A percentile compares a stretch with the other conserved stretches of the same genome.
These are phyloP conservation scores for Trichoderma guizhouense DNA, from an alignment of 2,329 filamentous ascomycete species.

Conservation along the genomic window DNA sequence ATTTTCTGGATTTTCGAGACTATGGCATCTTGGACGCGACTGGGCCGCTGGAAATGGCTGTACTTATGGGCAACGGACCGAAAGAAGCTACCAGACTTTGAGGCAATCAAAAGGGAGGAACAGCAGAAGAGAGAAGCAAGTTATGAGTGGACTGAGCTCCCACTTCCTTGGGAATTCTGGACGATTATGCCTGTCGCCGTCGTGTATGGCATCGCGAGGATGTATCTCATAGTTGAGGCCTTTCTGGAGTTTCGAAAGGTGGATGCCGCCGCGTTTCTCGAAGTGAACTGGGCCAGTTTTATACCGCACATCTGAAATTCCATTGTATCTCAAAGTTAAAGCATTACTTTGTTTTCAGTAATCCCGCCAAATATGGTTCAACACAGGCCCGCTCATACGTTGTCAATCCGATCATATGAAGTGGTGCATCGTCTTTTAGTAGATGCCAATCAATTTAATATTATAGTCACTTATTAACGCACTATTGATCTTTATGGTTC, in stretches of 20 bases:
- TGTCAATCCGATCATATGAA: too few species aligned
- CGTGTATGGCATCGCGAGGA: neutral
- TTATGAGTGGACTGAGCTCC: neutral
- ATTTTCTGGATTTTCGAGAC: neutral
- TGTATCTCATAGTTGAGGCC: neutral
- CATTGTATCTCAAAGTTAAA: neutral
- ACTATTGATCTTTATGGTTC: neutral
- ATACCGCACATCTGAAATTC: neutral
- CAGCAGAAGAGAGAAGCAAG: neutral
- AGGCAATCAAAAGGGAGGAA: neutral
- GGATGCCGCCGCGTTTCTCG: neutral
- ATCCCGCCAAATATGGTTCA: too few species aligned
- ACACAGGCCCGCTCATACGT: too few species aligned
- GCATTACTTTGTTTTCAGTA: too few species aligned
- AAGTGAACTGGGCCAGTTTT: neutral
- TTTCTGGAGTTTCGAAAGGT: neutral
- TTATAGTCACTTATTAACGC: too few species aligned
- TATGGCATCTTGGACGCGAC: neutral
- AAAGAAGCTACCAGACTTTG: neutral
- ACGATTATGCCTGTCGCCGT: neutral
- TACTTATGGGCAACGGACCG: neutral
- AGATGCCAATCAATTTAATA: too few species aligned
- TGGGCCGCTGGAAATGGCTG: neutral
- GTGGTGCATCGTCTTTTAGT: too few species aligned
- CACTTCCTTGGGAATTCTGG: neutral